These are phyloP conservation scores for Magnusiomyces clavatus DNA, from an alignment of 1,139 yeast species.

Conservation along the genomic window DNA sequence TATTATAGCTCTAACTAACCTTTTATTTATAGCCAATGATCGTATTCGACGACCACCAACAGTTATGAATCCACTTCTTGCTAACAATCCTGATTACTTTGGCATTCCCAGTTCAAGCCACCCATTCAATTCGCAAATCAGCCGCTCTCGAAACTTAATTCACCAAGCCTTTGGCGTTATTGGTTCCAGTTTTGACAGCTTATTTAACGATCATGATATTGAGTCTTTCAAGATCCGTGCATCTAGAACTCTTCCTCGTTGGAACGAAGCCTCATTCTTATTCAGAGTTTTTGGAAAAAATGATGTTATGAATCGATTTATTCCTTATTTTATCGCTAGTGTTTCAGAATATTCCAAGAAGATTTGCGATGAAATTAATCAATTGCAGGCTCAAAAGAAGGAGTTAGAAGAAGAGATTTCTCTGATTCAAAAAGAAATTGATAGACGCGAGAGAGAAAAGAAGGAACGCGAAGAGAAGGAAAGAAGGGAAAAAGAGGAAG, in stretches of 20 bases:
- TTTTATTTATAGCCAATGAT: neutral
- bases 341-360: neutral
- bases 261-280: neutral
- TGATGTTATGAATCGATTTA: neutral
- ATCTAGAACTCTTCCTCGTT: neutral
- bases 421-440: neutral
- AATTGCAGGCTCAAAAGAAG: neutral
- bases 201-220: conserved; percentile 9
- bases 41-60: neutral
- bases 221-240: conserved; percentile 10
- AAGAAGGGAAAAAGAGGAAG: conserved; percentile 22
- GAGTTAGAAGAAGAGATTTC: neutral
- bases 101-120: too few relatives aligned
- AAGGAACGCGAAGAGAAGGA: conserved; percentile 35
- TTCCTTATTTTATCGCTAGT: neutral
- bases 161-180: too few relatives aligned
- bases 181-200: conserved; percentile 15
- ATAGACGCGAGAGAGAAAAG: conserved; percentile 20
- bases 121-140: too few relatives aligned
- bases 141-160: too few relatives aligned
- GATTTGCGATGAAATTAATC: neutral
- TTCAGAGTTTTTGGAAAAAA: neutral
- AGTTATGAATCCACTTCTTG: too few relatives aligned
- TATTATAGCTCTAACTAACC: neutral
- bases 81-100: too few relatives aligned